Conservation (phyloP, 106 monocot genomes). For the Dioscorea alata region DNA sequence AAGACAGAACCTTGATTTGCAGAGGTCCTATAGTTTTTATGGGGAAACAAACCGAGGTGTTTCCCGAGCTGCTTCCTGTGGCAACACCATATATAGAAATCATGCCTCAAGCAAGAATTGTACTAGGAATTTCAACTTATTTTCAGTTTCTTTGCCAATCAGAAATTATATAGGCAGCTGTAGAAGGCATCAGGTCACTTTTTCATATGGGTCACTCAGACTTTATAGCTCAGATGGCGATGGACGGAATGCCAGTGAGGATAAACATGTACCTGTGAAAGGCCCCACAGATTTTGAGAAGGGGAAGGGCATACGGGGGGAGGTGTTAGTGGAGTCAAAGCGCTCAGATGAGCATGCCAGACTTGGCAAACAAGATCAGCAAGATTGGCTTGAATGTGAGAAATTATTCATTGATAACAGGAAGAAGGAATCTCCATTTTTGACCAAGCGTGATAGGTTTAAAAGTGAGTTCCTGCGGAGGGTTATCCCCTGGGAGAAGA, state of each 20-base stretch:
- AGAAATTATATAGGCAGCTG: background rate
- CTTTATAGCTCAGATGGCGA: constrained; percentile 74
- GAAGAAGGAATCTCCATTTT: constrained; percentile 69
- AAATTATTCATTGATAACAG: constrained; percentile 42
- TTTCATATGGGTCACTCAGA: constrained; percentile 13
- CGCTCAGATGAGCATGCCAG: constrained; percentile 55
- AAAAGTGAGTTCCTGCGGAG: constrained; percentile 82
- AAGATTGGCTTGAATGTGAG: constrained; percentile 74
- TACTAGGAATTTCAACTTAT: constrained; percentile 20
- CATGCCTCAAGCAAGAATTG: background rate
- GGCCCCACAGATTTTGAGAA: constrained; percentile 25
- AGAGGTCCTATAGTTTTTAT: constrained; percentile 6
- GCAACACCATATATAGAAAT: background rate
- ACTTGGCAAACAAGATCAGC: constrained; percentile 81
- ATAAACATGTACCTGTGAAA: constrained; percentile 44
- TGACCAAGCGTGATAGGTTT: constrained; percentile 76
- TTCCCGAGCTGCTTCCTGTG: background rate
- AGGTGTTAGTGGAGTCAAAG: constrained; percentile 8
- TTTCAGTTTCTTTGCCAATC: constrained; percentile 3
- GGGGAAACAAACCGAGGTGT: background rate
- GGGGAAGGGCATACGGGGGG: constrained; percentile 12
- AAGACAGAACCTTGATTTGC: constrained; percentile 16
- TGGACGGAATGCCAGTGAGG: constrained; percentile 56
- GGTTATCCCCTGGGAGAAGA: constrained; percentile 86
- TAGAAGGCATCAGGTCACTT: constrained; percentile 2